These are phyloP conservation scores for Backusella morwellensis DNA, from an alignment of 192 early-diverging fungal genomes.

Conservation along the genomic window DNA sequence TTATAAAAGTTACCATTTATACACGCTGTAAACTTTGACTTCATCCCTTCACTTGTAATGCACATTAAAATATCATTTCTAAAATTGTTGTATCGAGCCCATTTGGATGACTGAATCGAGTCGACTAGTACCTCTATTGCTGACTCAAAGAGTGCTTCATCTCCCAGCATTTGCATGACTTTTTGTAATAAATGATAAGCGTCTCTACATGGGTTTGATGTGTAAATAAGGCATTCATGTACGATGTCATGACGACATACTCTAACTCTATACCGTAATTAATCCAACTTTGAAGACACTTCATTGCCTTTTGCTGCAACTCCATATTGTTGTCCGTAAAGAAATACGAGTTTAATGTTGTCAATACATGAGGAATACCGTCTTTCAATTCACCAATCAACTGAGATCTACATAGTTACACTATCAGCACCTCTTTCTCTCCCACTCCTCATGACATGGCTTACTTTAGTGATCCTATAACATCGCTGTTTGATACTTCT, in stretches of 20 bases:
- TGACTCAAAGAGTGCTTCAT: constrained; percentile 45
- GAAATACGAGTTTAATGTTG: constrained; percentile 12
- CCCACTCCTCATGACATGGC: background rate
- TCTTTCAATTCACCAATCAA: constrained; percentile 32
- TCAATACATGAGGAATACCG: constrained; percentile 27
- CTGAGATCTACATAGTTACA: constrained; percentile 8
- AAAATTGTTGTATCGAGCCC: constrained; percentile 36
- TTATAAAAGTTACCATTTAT: constrained; percentile 28
- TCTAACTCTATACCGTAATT: constrained; percentile 53
- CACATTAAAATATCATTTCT: constrained; percentile 45
- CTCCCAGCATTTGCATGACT: constrained; percentile 36
- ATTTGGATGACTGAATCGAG: constrained; percentile 42
- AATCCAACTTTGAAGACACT: constrained; percentile 55
- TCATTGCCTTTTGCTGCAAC: constrained; percentile 45
- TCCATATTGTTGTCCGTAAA: constrained; percentile 15
- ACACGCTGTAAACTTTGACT: constrained; percentile 37
- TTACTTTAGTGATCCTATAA: constrained; percentile 46
- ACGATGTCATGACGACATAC: constrained; percentile 24
- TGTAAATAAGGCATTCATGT: background rate
- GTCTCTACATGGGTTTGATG: constrained; percentile 27
- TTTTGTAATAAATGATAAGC: constrained; percentile 41
- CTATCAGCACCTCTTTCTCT: background rate
- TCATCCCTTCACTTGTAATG: constrained; percentile 48
- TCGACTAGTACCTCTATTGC: constrained; percentile 54
- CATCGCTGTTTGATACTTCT: constrained; percentile 46